Base-by-base conservation (phyloP, 2,329 filamentous ascomycete species). In the Monilinia aucupariae region DNA sequence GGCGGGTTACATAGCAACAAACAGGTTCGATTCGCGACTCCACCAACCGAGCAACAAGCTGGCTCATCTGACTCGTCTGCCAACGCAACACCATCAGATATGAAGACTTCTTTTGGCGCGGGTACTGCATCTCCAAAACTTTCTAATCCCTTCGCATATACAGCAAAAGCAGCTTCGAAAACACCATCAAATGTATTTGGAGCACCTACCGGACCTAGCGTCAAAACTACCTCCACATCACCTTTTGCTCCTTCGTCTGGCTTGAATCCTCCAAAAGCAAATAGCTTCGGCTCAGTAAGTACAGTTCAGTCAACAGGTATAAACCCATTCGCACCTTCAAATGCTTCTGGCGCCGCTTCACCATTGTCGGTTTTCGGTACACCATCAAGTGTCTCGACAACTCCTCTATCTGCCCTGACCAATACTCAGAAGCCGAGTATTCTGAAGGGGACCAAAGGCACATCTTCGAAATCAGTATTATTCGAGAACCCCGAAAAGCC, bases 1-100 rank as follows among this genome's bases (percentile, higher is more conserved):
- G 59, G 64, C 32, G 61, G 54, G 25, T 58, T 58, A n/a, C 66
- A 63, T 32, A 60, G 27, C 53, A 70, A 68, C 61, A 73, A 71
- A 61, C 64, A 65, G 43, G 70, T 72, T 30, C 67, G 67, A 59
- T 73, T 74, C 61, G 58, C 68, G 61, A 65, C 66, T 45, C 9
- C 62, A 49, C 51, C 60, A 39, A 43, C n/a, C 30, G 60, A 56
- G 30, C 41, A 62, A 22, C 43, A 56, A 30, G 39, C 41, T 30
- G 39, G 45, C 45, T 48, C 51, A 17, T 45, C 51, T 39, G 48
- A 25, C 34, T 48, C 60, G 20, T 34, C 52, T 39, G 22, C 51
- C 22, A 62, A 17, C n/a, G 39, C 30, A 34, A 37, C 41, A n/a
- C 22, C 43, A 34, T 58, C 60, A 39, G 43, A 58, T 32, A 62